Conservation (phyloP, 139 green algal species). For the Closterium sp. region DNA sequence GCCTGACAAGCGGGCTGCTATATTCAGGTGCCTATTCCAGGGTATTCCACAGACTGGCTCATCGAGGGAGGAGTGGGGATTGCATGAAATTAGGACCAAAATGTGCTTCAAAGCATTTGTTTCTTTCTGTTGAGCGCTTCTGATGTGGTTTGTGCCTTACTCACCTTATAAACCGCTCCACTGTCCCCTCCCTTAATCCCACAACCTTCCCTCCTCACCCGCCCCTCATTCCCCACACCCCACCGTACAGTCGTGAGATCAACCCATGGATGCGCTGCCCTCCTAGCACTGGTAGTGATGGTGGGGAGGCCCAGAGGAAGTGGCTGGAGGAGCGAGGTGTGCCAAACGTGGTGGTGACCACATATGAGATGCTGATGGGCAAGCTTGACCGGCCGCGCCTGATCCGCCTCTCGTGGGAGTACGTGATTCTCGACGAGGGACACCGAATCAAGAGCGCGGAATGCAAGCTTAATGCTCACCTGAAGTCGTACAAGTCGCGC, state of each 20-base stretch:
- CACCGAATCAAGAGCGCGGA: constrained; percentile 76
- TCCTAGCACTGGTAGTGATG: neutral
- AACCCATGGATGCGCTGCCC: neutral
- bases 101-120: no score
- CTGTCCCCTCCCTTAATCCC: neutral
- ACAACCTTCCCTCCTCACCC: neutral
- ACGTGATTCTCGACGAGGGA: constrained; percentile 67
- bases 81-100: no score
- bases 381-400: constrained; percentile 40
- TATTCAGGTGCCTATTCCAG: constrained; percentile 28
- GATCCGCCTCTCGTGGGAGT: constrained; percentile 48
- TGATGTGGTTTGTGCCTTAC: neutral
- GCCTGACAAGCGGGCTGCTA: constrained; percentile 21
- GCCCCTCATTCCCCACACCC: neutral
- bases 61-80: no score
- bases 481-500: constrained; percentile 61
- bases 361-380: constrained; percentile 57
- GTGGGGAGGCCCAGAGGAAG: neutral
- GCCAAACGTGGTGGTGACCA: constrained; percentile 52
- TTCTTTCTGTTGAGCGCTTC: no score
- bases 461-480: constrained; percentile 67
- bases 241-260: neutral
- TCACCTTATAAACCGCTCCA: neutral
- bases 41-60: neutral
- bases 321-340: neutral